Conservation (phyloP, 306 rosid genomes). For the Dryas drummondii region DNA sequence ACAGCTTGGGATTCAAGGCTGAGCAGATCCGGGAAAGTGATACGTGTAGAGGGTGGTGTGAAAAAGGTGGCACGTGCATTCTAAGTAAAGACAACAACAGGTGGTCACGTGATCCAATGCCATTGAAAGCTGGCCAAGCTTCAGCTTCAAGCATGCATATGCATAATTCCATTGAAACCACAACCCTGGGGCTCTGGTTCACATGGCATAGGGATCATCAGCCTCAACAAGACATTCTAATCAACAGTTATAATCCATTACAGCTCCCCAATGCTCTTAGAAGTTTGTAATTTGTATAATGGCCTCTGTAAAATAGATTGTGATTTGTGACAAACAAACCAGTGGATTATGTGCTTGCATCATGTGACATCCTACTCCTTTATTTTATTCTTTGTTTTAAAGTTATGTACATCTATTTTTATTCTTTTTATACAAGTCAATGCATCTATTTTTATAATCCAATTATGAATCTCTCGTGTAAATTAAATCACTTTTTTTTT, state of each 20-base stretch:
- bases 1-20: conserved; percentile 47
- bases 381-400: background rate
- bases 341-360: background rate
- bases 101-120: conserved; percentile 51
- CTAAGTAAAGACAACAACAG: conserved; percentile 43
- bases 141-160: conserved; percentile 24
- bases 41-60: background rate
- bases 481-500: background rate
- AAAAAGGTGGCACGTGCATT: conserved; percentile 44
- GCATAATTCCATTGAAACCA: background rate
- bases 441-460: background rate
- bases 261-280: background rate
- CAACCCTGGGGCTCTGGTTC: background rate
- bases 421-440: background rate
- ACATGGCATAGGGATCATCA: conserved; percentile 29
- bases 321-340: conserved; percentile 5
- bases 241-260: background rate
- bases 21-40: background rate
- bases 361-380: background rate
- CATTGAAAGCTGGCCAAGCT: conserved; percentile 19
- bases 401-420: background rate
- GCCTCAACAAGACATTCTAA: conserved; percentile 27
- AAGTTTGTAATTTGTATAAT: background rate
- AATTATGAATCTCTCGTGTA: background rate
- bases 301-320: background rate